A percentile compares a stretch with the other conserved stretches of the same genome.
Conservation (phyloP, 768 basidiomycete species). For the Harrya chromipes region DNA sequence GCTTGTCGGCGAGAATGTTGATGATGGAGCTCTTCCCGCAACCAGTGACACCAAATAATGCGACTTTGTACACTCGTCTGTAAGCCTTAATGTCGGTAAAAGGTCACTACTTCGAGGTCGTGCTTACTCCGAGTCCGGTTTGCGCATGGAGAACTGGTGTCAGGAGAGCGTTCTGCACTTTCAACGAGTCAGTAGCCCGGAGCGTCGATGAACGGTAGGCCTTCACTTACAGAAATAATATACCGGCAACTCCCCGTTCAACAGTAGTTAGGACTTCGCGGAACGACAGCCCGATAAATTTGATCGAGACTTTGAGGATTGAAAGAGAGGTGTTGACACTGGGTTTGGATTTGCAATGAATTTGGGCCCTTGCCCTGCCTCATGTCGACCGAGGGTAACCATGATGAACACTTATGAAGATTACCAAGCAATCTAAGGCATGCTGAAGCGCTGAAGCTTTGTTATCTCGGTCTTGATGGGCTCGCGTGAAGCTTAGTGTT, state of each 20-base stretch:
- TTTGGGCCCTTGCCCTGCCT: slow-evolving; percentile 11
- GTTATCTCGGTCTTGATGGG: no score
- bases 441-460: no score
- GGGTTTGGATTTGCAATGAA: slow-evolving; percentile 1
- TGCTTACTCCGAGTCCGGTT: slow-evolving; percentile 15
- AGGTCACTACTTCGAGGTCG: background rate
- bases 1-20: slow-evolving; percentile 26
- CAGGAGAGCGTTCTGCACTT: background rate
- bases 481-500: no score
- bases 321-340: background rate
- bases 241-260: background rate
- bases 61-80: slow-evolving; percentile 24
- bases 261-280: background rate
- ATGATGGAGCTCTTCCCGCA: slow-evolving; percentile 31
- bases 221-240: background rate
- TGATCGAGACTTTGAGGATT: background rate
- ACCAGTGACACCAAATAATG: slow-evolving; percentile 28
- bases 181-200: no score
- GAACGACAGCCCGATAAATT: background rate
- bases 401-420: no score
- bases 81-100: slow-evolving; percentile 2
- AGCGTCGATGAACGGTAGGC: background rate
- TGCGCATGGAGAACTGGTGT: slow-evolving; percentile 4
- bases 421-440: no score
- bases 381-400: slow-evolving; percentile 7